Percentiles rank a stretch among this genome's conserved stretches.
phyloP scores from a whole-genome alignment of 148 eudicot genomes.

The Chenopodium suecicum region DNA sequence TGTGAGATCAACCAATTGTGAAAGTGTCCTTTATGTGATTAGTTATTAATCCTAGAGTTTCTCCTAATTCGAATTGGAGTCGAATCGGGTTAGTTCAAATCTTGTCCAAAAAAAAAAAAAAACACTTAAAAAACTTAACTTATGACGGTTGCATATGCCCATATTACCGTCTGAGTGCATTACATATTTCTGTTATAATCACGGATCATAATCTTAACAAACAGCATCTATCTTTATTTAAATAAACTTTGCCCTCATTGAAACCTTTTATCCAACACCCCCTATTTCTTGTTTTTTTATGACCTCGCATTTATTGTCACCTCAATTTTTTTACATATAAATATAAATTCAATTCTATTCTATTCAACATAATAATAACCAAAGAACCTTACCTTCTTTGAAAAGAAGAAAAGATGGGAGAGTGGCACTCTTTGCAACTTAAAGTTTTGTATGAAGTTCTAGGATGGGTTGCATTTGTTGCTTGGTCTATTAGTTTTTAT shows the following conservation, averaged over 20 bases:
- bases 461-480: slow-evolving; percentile 81
- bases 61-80: too few species aligned
- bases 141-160: neutral
- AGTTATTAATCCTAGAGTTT: too few species aligned
- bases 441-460: slow-evolving; percentile 52
- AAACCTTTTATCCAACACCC: neutral
- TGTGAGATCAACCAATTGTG: too few species aligned
- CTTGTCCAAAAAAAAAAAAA: too few species aligned
- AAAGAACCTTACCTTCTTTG: too few species aligned
- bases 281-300: neutral
- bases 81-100: too few species aligned
- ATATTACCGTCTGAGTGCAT: slow-evolving; percentile 13
- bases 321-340: neutral
- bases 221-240: neutral
- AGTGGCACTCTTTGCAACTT: slow-evolving; percentile 62
- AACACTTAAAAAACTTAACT: too few species aligned
- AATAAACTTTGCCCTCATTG: neutral
- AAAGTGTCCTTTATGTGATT: too few species aligned
- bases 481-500: slow-evolving; percentile 90
- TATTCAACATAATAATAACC: neutral
- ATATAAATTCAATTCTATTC: neutral
- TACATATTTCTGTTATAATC: neutral
- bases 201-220: neutral
- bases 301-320: neutral
- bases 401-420: slow-evolving; percentile 37